phyloP scores from a whole-genome alignment of 352 stramenopile genomes.

The Phytopythium litorale region DNA sequence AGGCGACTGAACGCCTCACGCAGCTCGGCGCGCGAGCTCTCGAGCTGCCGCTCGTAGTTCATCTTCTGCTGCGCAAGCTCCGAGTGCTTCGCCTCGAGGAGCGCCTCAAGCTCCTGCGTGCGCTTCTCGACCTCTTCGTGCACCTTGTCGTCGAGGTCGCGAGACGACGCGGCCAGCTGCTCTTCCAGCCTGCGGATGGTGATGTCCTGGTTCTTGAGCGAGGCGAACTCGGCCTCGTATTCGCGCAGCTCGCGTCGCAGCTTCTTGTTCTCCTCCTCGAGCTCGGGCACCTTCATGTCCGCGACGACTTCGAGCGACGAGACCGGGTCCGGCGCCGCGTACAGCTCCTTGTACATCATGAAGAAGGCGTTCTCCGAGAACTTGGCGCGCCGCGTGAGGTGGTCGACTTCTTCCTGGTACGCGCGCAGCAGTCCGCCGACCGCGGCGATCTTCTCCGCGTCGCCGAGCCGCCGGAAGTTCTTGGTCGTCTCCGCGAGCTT shows the following conservation, averaged over 20 bases:
- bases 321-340: conserved; percentile 82
- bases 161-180: conserved; percentile 79
- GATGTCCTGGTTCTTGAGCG: conserved; percentile 96
- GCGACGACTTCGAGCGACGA: conserved; percentile 57
- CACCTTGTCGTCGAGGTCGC: conserved; percentile 60
- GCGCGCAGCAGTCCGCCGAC: conserved; percentile 70
- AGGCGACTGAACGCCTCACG: conserved; percentile 71
- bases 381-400: conserved; percentile 90
- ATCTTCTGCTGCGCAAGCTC: conserved; percentile 82
- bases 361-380: conserved; percentile 89
- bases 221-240: conserved; percentile 93
- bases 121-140: conserved; percentile 56
- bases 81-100: conserved; percentile 61
- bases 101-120: conserved; percentile 59
- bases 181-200: conserved; percentile 95
- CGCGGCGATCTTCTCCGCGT: conserved; percentile 65
- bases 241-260: conserved; percentile 89
- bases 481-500: conserved; percentile 85
- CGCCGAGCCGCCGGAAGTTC: conserved; percentile 64
- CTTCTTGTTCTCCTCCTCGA: conserved; percentile 90
- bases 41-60: conserved; percentile 66
- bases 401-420: conserved; percentile 93
- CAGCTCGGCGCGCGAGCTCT: conserved; percentile 48
- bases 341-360: conserved; percentile 83
- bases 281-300: conserved; percentile 61